A percentile compares a stretch with the other conserved stretches of the same genome.
Evolutionary conservation across 805 yeast species (phyloP).

Genomic region (Metschnikowia henanensis): DNA sequence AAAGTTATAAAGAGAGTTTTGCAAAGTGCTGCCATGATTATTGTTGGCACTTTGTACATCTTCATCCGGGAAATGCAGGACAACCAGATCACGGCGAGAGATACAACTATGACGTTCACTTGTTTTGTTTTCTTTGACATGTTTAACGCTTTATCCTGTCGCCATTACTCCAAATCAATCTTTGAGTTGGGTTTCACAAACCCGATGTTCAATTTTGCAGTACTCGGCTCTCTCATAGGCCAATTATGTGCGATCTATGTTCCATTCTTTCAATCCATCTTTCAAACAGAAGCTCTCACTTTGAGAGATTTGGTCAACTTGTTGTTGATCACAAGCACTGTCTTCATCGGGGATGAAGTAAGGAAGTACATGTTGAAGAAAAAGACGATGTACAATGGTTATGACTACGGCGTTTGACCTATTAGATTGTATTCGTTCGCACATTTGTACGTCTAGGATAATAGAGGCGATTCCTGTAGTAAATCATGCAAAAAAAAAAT

Average conservation of each 20-base stretch:
- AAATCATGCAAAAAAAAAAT: too few species aligned
- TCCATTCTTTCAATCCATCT: constrained; percentile 88
- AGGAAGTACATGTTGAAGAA: constrained; percentile 52
- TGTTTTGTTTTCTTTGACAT: constrained; percentile 95
- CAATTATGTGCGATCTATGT: constrained; percentile 92
- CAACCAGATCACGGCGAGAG: constrained; percentile 82
- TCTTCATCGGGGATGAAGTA: constrained; percentile 81
- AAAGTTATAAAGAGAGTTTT: constrained; percentile 69
- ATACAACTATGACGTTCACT: constrained; percentile 98
- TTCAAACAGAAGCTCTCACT: constrained; percentile 90
- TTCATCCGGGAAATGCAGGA: constrained; percentile 87
- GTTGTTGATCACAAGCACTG: constrained; percentile 67
- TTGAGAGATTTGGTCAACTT: constrained; percentile 69
- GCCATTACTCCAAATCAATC: constrained; percentile 82
- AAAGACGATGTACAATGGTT: constrained; percentile 16
- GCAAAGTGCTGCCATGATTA: constrained; percentile 74
- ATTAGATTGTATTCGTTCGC: background rate
- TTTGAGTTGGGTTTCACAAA: constrained; percentile 81
- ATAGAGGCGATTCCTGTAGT: too few species aligned
- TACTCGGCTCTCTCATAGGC: constrained; percentile 82
- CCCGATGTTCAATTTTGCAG: constrained; percentile 92
- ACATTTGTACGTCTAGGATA: background rate
- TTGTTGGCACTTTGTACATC: constrained; percentile 83
- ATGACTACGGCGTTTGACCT: constrained; percentile 16
- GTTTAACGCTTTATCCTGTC: constrained; percentile 95